Evolutionary conservation across 768 basidiomycete species (phyloP).

Genomic region (Suillus discolor): DNA sequence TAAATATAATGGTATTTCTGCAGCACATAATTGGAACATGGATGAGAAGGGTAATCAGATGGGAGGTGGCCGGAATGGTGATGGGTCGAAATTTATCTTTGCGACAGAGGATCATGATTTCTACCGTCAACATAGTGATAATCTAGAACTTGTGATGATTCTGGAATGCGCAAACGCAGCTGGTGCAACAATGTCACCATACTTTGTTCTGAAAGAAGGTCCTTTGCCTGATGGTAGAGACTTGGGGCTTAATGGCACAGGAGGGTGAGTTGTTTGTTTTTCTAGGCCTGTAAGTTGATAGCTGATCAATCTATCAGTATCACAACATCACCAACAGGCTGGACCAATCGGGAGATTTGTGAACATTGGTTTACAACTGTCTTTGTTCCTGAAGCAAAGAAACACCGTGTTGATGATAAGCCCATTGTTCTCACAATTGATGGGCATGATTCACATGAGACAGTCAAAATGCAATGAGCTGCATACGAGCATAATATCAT

Average conservation of each 20-base stretch:
- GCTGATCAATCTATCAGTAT: neutral
- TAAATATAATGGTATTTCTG: conserved; percentile 10
- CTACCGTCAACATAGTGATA: conserved; percentile 32
- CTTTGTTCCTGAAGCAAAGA: neutral
- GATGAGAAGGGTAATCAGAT: conserved; percentile 17
- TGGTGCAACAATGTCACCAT: too few species aligned
- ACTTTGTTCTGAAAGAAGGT: too few species aligned
- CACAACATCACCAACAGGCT: conserved; percentile 2
- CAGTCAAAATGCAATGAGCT: neutral
- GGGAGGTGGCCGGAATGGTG: conserved; percentile 5
- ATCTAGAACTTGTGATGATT: conserved; percentile 46
- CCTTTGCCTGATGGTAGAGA: too few species aligned
- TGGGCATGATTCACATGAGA: conserved; percentile 12
- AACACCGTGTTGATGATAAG: neutral
- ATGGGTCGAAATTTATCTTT: conserved; percentile 5
- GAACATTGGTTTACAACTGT: neutral
- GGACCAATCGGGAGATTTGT: neutral
- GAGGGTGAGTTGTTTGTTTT: too few species aligned
- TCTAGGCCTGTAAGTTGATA: too few species aligned
- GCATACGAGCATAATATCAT: conserved; percentile 27
- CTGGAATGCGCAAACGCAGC: conserved; percentile 46
- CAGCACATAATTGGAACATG: conserved; percentile 15
- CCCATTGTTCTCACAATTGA: conserved; percentile 11
- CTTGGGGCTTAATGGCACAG: too few species aligned
- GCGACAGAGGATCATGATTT: conserved; percentile 18